Conservation (phyloP, 768 basidiomycete genomes). For the Podaxis sp. region DNA sequence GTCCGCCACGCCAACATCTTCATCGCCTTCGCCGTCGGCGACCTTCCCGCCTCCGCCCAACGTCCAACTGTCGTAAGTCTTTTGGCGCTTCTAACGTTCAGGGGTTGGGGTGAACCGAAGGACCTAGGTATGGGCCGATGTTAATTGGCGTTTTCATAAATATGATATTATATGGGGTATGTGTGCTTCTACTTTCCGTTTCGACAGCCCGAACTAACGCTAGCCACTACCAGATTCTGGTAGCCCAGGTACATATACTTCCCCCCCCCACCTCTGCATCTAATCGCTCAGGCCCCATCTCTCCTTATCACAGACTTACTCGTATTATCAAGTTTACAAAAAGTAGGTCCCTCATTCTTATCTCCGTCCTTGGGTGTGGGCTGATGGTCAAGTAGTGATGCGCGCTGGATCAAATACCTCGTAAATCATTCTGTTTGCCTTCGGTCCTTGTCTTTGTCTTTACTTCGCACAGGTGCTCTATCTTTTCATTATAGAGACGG, state of each 20-base stretch:
- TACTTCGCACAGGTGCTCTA: slow-evolving; percentile 33
- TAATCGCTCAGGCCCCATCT: not conserved
- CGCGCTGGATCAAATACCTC: slow-evolving; percentile 38
- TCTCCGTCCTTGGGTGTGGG: not conserved
- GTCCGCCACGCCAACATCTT: slow-evolving; percentile 4
- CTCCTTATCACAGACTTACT: slow-evolving; percentile 24
- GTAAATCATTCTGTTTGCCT: slow-evolving; percentile 23
- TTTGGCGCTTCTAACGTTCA: not conserved
- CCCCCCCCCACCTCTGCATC: not conserved
- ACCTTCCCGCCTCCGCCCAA: slow-evolving; percentile 22
- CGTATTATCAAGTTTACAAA: slow-evolving; percentile 39
- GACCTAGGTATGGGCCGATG: slow-evolving; percentile 42
- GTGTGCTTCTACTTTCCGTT: slow-evolving; percentile 8
- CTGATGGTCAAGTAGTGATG: slow-evolving; percentile 31
- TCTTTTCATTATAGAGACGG: slow-evolving; percentile 39
- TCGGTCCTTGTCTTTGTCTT: not conserved
- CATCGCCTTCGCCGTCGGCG: not conserved
- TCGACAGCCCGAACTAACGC: not conserved
- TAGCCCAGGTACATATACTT: slow-evolving; percentile 30
- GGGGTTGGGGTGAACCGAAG: not conserved
- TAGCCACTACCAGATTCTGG: slow-evolving; percentile 27
- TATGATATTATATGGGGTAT: slow-evolving; percentile 46
- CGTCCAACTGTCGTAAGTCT: slow-evolving; percentile 29
- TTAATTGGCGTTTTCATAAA: slow-evolving; percentile 40
- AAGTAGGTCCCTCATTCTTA: slow-evolving; percentile 24